Base-by-base conservation (phyloP, 1,284 basidiomycete genomes). In the Fistulinella cinereoalba region DNA sequence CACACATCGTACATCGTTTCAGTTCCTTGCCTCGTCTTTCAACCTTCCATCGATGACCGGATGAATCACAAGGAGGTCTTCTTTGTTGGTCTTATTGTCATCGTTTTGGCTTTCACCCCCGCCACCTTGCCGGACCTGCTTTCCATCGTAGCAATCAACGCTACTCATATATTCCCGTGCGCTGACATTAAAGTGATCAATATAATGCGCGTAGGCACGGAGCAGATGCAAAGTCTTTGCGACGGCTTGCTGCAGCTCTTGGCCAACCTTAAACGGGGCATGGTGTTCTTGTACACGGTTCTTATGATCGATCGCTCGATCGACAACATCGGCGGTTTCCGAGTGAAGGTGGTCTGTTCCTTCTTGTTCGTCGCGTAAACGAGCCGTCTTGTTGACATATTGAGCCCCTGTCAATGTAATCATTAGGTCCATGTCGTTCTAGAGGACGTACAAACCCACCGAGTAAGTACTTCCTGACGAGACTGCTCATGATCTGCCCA, bases 381-480 rank as follows among this genome's bases (percentile, higher is more conserved):
- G 70, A 18, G 73, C 62, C 70, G 87, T 74, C 46, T 70, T 79
- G 57, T 83, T 81, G 46, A 89, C 77, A 51, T 80, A 89, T 38
- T 79, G 79, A 18, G 80, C 78, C 7, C 86, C 85, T 87, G 51
- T n/a, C 39, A 36, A 49, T 15, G 23, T 12, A 37, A 43, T 42
- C 10, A 24, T 51, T 19, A 57, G 46, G 29, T 75, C 70, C 18
- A 16, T 41, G 10, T 43, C 5, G 19, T 31, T n/a, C 25, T 4
- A 11, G 21, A 22, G 18, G 32, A 41, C 9, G 25, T 18, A 46
- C 80, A 10, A 23, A 46, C 80, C 49, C 52, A 88, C 92, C 93
- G 22, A 96, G 76, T 4, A 96, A 71, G 66, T 92, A 95, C 57
- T 86, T 88, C 53, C 93, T 77, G 21, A 96, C 86, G 45, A 96